Conservation (phyloP, 352 stramenopile genomes). For the Pythium graminicola region DNA sequence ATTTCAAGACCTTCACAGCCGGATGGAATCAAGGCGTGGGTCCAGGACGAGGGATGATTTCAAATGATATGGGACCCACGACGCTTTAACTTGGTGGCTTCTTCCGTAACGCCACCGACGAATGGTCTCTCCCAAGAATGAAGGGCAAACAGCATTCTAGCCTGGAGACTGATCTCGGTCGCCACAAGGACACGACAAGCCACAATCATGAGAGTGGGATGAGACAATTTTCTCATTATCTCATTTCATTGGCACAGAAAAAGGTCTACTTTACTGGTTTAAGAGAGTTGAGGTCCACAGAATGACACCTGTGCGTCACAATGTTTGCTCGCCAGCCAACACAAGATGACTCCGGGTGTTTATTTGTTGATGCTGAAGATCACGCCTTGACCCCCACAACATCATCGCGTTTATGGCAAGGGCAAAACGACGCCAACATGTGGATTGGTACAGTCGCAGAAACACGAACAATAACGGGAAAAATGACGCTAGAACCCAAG, state of each 20-base stretch:
- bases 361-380: too few relatives aligned
- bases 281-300: background rate
- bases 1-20: too few relatives aligned
- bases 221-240: background rate
- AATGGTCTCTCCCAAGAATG: background rate
- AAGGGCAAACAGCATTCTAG: background rate
- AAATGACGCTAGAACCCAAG: too few relatives aligned
- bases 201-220: constrained; percentile 4
- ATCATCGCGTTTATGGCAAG: too few relatives aligned
- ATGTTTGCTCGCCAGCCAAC: constrained; percentile 1
- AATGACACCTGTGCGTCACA: constrained; percentile 5
- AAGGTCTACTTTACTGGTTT: background rate
- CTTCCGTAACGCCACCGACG: background rate
- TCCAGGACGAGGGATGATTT: background rate
- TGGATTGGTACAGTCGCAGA: too few relatives aligned
- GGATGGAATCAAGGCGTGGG: background rate
- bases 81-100: background rate
- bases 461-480: too few relatives aligned
- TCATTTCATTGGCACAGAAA: background rate
- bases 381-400: too few relatives aligned
- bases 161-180: background rate
- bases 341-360: background rate
- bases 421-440: too few relatives aligned
- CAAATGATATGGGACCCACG: background rate
- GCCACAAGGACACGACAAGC: background rate